A percentile compares a stretch with the other conserved stretches of the same genome.
Evolutionary conservation across 208 protist genomes (phyloP).

Genomic region (Paratrypanosoma confusum): DNA sequence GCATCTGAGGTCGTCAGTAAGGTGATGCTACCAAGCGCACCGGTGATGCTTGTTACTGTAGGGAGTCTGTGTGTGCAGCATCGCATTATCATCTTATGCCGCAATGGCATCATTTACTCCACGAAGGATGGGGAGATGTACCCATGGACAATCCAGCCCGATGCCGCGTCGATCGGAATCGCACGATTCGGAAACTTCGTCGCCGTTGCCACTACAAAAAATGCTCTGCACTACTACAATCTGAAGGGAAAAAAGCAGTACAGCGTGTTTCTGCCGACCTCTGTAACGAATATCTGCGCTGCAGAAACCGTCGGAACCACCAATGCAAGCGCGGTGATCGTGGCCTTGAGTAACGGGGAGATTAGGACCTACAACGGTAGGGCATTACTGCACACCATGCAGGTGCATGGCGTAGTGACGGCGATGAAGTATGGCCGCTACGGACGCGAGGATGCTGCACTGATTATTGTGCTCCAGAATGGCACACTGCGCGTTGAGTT

Average conservation of each 20-base stretch:
- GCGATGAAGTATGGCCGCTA: conserved; percentile 87
- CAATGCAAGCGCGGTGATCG: conserved; percentile 64
- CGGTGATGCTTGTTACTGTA: conserved; percentile 52
- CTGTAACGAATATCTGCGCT: conserved; percentile 56
- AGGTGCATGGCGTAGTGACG: conserved; percentile 62
- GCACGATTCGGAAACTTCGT: conserved; percentile 76
- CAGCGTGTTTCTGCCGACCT: conserved; percentile 55
- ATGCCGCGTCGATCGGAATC: conserved; percentile 74
- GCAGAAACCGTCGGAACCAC: conserved; percentile 47
- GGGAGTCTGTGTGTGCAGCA: conserved; percentile 83
- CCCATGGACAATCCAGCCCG: conserved; percentile 76
- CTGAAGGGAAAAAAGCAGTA: conserved; percentile 82
- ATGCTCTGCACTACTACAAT: conserved; percentile 85
- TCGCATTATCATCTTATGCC: conserved; percentile 85
- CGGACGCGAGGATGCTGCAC: conserved; percentile 83
- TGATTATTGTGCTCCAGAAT: conserved; percentile 78
- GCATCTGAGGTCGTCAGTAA: conserved; percentile 29
- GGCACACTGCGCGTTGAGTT: conserved; percentile 88
- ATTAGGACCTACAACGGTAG: conserved; percentile 89
- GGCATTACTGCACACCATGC: conserved; percentile 65
- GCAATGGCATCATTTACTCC: conserved; percentile 87
- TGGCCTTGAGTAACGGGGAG: conserved; percentile 84
- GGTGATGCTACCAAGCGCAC: conserved; percentile 57
- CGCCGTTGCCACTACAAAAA: conserved; percentile 78
- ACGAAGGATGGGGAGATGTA: conserved; percentile 84